Base-by-base conservation (phyloP, 352 stramenopile species). In the Pythium periplocum region DNA sequence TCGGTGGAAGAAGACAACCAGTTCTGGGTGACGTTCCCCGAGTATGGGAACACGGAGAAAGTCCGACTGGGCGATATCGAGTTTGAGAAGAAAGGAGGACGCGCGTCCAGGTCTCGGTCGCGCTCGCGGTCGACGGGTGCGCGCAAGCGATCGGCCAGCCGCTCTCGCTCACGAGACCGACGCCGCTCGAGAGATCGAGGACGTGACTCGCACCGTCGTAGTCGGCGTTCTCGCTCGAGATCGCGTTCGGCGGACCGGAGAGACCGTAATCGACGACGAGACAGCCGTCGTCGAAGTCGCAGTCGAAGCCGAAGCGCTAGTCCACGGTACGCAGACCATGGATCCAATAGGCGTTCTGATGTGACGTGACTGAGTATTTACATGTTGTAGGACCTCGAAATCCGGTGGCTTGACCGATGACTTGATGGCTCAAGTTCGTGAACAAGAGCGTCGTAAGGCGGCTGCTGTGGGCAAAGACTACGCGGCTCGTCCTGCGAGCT, bases 41-140 rank as follows among this genome's bases (percentile, higher is more conserved):
- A 98, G 63, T 99, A 99, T 75, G 96, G 95, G 34, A 99, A 98
- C 68, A 87, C 78, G 12, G 95, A 98, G 59, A 93, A 96, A 49
- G 86, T 99, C 6, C 68, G 70, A 12, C 68, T 99, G 10, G 96
- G 96, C 12, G 95, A 98, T 57, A 96, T 99, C 53, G 86, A 97
- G 73, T 87, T 96, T 49, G 64, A 73, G 12, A 62, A 26, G 8
- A 53, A 57, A 32, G 58, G 70, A 4, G 46, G 53, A 6, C 57
- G 58, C n/a, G 62, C 73, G 8, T 70, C 52, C 33, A 61, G 62
- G 0, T 86, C 74, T 6, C 59, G 64, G 26, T 82, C 78, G 5
- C 66, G 64, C 6, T 68, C 59, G 8, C 61, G 68, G 45, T 69
- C 62, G 6, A n/a, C 39, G 52, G 61, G 64, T 10, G 59, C 61